A percentile compares a stretch with the other conserved stretches of the same genome.
Evolutionary conservation across 179 eudicot genomes (phyloP).

Genomic region (Heliamphora pulchella): DNA sequence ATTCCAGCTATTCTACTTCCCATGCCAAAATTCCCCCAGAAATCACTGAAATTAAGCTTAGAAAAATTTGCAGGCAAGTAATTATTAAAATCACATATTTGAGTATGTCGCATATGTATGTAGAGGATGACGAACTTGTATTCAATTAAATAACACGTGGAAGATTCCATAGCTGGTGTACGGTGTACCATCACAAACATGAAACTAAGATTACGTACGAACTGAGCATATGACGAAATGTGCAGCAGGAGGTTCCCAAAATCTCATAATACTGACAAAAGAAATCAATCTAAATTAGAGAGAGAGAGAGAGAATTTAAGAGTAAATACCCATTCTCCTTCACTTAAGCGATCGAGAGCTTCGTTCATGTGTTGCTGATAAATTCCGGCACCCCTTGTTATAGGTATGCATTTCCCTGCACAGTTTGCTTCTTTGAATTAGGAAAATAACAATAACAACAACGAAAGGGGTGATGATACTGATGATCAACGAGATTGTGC

Average conservation of each 20-base stretch:
- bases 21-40: too few species aligned
- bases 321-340: slow-evolving; percentile 78
- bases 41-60: neutral
- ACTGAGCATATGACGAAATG: neutral
- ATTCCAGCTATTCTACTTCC: too few species aligned
- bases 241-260: neutral
- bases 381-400: slow-evolving; percentile 86
- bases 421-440: slow-evolving; percentile 28
- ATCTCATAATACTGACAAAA: neutral
- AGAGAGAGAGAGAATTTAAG: neutral
- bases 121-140: neutral
- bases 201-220: neutral
- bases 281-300: neutral
- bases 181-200: neutral
- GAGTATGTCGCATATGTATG: neutral
- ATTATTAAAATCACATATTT: too few species aligned
- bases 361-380: slow-evolving; percentile 94
- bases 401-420: slow-evolving; percentile 96
- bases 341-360: slow-evolving; percentile 73
- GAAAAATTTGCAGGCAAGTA: neutral
- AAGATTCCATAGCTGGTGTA: neutral
- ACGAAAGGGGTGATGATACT: neutral
- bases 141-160: neutral
- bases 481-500: neutral
- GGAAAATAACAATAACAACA: slow-evolving; percentile 11